These are phyloP conservation scores for Aspergillus cristatus DNA, from an alignment of 495 filamentous ascomycete genomes.

Conservation along the genomic window DNA sequence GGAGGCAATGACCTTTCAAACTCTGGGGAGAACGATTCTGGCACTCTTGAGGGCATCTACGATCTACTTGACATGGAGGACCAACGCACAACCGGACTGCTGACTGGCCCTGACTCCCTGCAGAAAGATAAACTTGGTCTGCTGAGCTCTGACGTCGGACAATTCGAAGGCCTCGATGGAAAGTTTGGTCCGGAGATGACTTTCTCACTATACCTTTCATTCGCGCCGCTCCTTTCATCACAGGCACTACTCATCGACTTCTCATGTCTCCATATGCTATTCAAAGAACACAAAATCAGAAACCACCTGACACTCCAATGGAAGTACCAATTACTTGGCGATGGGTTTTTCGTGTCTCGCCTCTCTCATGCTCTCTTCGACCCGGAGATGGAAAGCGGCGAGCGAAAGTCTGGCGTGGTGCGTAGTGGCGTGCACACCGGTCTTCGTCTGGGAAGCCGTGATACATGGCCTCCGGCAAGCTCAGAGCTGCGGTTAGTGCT, in stretches of 20 bases:
- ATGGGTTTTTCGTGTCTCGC: constrained; percentile 70
- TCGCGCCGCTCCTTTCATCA: constrained; percentile 59
- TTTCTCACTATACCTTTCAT: constrained; percentile 62
- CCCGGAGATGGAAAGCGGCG: constrained; percentile 71
- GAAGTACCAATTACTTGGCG: constrained; percentile 72
- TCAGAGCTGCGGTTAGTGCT: constrained; percentile 83
- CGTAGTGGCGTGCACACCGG: constrained; percentile 68
- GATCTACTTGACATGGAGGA: constrained; percentile 34
- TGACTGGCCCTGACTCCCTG: constrained; percentile 16
- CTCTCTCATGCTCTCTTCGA: constrained; percentile 81
- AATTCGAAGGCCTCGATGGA: constrained; percentile 6
- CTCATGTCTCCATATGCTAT: constrained; percentile 69
- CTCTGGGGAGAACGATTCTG: neutral
- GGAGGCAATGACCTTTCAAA: neutral
- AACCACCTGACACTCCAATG: constrained; percentile 69
- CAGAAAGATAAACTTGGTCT: constrained; percentile 21
- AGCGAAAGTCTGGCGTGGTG: constrained; percentile 57
- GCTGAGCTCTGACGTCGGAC: constrained; percentile 11
- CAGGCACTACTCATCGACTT: constrained; percentile 72
- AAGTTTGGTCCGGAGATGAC: constrained; percentile 61
- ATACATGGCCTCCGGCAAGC: constrained; percentile 86
- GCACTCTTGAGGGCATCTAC: constrained; percentile 13
- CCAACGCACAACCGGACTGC: constrained; percentile 13
- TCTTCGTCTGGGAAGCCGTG: constrained; percentile 62
- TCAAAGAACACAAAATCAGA: constrained; percentile 62